Conservation (phyloP, 2,329 filamentous ascomycete species). For the Colletotrichum phormii region DNA sequence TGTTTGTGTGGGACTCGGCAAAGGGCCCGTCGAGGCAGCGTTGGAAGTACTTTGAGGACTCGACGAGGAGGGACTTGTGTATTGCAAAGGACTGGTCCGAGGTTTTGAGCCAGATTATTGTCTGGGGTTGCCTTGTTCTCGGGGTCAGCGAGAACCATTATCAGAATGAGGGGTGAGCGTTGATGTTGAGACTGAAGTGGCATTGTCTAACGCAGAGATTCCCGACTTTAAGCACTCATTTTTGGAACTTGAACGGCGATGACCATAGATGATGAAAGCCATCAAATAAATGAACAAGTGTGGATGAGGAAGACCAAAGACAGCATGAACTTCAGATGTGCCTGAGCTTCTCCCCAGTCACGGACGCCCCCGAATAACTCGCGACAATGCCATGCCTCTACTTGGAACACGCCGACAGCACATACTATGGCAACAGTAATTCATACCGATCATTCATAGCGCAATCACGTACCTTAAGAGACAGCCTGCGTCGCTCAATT, state of each 20-base stretch:
- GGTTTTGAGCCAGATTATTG: conserved; percentile 32
- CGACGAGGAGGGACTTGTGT: conserved; percentile 28
- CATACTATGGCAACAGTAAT: too few relatives aligned
- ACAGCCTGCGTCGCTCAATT: conserved; percentile 6
- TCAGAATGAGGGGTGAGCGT: background rate
- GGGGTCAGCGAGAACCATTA: background rate
- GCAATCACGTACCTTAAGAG: conserved; percentile 15
- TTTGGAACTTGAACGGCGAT: background rate
- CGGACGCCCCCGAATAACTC: background rate
- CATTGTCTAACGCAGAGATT: background rate
- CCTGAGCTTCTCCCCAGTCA: background rate
- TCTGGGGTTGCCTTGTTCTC: conserved; percentile 27
- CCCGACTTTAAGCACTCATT: background rate
- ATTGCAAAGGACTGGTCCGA: conserved; percentile 26
- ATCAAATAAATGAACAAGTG: too few relatives aligned
- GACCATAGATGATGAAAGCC: background rate
- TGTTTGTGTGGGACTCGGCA: conserved; percentile 25
- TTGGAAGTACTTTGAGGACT: conserved; percentile 34
- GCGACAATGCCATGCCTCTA: background rate
- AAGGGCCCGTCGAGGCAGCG: conserved; percentile 31
- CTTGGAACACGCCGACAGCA: background rate
- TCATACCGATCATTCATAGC: too few relatives aligned
- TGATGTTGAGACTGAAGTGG: background rate
- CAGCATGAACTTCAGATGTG: background rate
- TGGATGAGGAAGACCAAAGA: background rate